phyloP scores from a whole-genome alignment of 1,139 yeast genomes.

The Candida sojae region DNA sequence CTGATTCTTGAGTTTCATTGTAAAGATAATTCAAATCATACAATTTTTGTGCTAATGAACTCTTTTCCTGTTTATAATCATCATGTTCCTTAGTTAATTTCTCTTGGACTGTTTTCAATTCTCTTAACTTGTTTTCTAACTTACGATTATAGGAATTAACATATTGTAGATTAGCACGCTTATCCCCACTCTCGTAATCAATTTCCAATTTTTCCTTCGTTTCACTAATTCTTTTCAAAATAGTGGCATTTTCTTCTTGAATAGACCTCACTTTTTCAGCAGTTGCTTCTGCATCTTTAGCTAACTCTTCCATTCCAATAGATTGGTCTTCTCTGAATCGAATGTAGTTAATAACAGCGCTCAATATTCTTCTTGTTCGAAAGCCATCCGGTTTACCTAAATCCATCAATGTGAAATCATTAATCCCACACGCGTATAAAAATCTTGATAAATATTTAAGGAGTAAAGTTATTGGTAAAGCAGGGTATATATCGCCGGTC shows the following conservation, averaged over 20 bases:
- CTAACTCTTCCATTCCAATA: conserved; percentile 64
- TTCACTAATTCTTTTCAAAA: conserved; percentile 43
- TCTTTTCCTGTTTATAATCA: conserved; percentile 65
- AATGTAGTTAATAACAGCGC: conserved; percentile 86
- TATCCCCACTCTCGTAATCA: conserved; percentile 17
- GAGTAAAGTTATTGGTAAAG: conserved; percentile 39
- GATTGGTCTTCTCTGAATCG: conserved; percentile 79
- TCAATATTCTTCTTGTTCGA: conserved; percentile 64
- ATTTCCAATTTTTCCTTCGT: conserved; percentile 31
- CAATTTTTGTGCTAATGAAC: conserved; percentile 52
- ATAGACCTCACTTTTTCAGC: conserved; percentile 37
- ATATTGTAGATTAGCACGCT: conserved; percentile 40
- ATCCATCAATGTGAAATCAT: conserved; percentile 76
- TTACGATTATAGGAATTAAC: conserved; percentile 58
- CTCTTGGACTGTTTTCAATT: conserved; percentile 66
- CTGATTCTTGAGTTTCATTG: conserved; percentile 56
- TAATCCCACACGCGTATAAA: conserved; percentile 71
- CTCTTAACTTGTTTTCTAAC: conserved; percentile 63
- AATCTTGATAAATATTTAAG: conserved; percentile 64
- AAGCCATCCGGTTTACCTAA: conserved; percentile 63
- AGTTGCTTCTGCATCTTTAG: conserved; percentile 54
- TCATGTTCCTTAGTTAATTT: conserved; percentile 64
- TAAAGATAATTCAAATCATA: conserved; percentile 57
- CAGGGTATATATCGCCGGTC: conserved; percentile 28
- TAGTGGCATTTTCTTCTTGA: conserved; percentile 37